Evolutionary conservation across 2,329 filamentous ascomycete genomes (phyloP).

Genomic region (Claviceps sp.): DNA sequence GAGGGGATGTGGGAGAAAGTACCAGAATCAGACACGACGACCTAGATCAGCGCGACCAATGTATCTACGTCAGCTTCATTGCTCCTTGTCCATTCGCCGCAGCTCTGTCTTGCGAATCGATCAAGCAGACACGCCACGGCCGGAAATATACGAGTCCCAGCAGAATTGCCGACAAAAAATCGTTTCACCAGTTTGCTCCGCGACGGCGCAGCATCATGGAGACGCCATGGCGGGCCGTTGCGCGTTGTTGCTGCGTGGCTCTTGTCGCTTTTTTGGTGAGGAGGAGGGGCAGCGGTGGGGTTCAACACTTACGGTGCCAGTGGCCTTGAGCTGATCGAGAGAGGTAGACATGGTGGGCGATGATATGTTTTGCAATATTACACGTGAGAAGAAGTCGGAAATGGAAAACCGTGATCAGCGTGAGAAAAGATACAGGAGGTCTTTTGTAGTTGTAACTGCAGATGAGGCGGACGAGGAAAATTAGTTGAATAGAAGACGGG

Average conservation of each 20-base stretch:
- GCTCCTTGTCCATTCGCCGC: not conserved
- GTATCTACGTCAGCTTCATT: constrained; percentile 12
- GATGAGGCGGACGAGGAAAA: not conserved
- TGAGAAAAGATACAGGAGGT: not conserved
- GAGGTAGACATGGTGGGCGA: constrained; percentile 58
- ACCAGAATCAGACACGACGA: constrained; percentile 95
- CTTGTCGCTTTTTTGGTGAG: constrained; percentile 3
- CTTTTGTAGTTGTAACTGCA: not conserved
- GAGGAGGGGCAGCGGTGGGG: constrained; percentile 19
- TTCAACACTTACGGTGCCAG: constrained; percentile 70
- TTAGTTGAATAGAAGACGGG: not conserved
- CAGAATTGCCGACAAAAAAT: not conserved
- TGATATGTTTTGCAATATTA: too few relatives aligned
- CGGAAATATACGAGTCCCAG: not conserved
- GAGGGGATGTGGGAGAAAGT: constrained; percentile 29
- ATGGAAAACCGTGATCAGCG: not conserved
- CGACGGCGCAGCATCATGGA: constrained; percentile 1
- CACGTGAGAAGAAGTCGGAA: not conserved
- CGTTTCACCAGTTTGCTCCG: not conserved
- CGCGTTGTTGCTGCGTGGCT: not conserved
- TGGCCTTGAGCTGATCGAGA: constrained; percentile 92
- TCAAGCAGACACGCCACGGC: not conserved
- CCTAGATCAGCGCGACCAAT: constrained; percentile 33
- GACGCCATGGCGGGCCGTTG: not conserved
- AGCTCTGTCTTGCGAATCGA: not conserved